Evolutionary conservation across 306 rosid species (phyloP), one percentile per base, ranked within the genome.

Genomic region (Mucuna pruriens): DNA sequence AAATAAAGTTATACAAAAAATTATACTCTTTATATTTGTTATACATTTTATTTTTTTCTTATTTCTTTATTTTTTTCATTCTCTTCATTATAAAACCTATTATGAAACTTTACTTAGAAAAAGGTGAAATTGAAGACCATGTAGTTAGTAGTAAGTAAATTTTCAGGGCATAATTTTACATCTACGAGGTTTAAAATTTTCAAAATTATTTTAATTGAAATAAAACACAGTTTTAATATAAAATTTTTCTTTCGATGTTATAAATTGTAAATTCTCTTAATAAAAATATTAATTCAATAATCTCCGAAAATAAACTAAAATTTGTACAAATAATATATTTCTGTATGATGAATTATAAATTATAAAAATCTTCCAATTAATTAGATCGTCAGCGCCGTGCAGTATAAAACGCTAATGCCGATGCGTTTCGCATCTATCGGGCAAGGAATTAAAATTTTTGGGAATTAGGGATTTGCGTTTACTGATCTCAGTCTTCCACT

Each of bases 381-480:
- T 66, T 16, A 48, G 16, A 57, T 38, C 45, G 49, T 79, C 62
- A n/a, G 44, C 61, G 51, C 33, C 80, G 68, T 65, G 76, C n/a
- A 54, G 10, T 66, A 58, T 82, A 83, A 83, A 83, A 48, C 65
- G 78, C 49, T 23, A 23, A 74, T 22, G 36, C n/a, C 42, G 26
- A 17, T 36, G 74, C 73, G 82, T 70, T 79, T 42, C 12, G 68
- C 22, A 12, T 26, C n/a, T 4, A 13, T 46, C 58, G 4, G 39
- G 2, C 8, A 3, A 45, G 49, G 4, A 12, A 40, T 63, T 12
- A 20, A 33, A 11, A 17, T 9, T 6, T 19, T 49, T 38, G 79
- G 67, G 75, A 63, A 74, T 63, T 74, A 81, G 85, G 85, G 85
- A 81, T 81, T 74, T 42, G 80, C 34, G 58, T 65, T 74, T 12